Conservation (phyloP, 2,329 filamentous ascomycete genomes). For the Laburnicola sp. region DNA sequence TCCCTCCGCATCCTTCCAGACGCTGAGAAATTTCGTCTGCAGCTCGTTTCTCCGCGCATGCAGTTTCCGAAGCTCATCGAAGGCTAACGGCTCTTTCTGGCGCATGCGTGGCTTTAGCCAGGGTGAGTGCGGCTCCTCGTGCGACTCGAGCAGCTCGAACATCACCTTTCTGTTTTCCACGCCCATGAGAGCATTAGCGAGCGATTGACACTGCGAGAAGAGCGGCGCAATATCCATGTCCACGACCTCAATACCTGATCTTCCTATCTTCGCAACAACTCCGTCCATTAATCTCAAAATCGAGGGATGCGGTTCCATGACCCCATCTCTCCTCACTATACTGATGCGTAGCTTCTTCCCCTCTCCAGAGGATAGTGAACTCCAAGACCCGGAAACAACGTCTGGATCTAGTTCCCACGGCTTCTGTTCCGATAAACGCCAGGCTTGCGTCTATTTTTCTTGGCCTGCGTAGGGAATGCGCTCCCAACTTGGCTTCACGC, state of each 20-base stretch:
- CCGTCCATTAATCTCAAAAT: conserved; percentile 53
- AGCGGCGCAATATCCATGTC: conserved; percentile 59
- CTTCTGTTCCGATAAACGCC: conserved; percentile 56
- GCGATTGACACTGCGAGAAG: conserved; percentile 59
- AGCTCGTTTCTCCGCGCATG: conserved; percentile 58
- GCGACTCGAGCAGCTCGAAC: conserved; percentile 60
- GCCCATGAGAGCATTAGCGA: conserved; percentile 62
- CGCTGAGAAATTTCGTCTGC: conserved; percentile 58
- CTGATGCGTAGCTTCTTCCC: conserved; percentile 49
- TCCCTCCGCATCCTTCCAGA: too few relatives aligned
- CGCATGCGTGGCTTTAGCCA: conserved; percentile 60
- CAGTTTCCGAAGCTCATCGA: conserved; percentile 56
- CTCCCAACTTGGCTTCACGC: conserved; percentile 50
- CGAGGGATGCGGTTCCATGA: conserved; percentile 57
- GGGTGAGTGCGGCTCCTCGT: conserved; percentile 60
- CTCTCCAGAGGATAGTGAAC: conserved; percentile 20
- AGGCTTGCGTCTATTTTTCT: conserved; percentile 50
- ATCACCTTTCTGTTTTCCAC: conserved; percentile 60
- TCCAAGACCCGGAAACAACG: conserved; percentile 48
- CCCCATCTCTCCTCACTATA: conserved; percentile 54
- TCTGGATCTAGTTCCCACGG: conserved; percentile 56
- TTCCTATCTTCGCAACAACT: conserved; percentile 41
- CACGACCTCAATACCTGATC: conserved; percentile 57
- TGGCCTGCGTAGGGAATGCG: conserved; percentile 59
- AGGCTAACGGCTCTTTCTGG: conserved; percentile 51